Conservation (phyloP, 352 stramenopile species). For the Phytophthora fragariae region DNA sequence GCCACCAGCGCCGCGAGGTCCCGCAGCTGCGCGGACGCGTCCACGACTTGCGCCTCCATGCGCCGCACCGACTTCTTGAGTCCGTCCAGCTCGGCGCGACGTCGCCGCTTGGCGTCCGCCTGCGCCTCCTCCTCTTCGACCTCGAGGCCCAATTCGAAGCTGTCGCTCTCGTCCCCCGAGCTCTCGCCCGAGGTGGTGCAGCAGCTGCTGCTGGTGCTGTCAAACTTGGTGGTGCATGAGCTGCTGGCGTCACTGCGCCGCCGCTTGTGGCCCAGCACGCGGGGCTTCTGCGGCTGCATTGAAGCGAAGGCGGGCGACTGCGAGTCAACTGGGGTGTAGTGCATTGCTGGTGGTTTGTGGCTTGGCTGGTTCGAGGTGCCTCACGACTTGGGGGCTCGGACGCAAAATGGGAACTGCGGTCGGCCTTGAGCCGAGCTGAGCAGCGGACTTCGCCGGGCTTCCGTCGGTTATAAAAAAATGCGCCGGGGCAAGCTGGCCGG, state of each 20-base stretch:
- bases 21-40: conserved; percentile 49
- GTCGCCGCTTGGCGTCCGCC: conserved; percentile 41
- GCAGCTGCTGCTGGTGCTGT: conserved; percentile 8
- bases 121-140: conserved; percentile 18
- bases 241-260: conserved; percentile 22
- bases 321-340: conserved; percentile 8
- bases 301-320: not conserved
- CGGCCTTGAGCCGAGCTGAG: not conserved
- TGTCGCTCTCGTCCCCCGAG: conserved; percentile 41
- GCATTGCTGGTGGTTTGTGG: conserved; percentile 14
- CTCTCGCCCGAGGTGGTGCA: conserved; percentile 46
- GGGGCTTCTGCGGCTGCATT: not conserved
- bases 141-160: conserved; percentile 11
- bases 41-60: conserved; percentile 55
- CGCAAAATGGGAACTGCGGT: conserved; percentile 43
- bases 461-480: conserved; percentile 44
- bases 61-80: conserved; percentile 48
- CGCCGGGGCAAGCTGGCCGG: conserved; percentile 34
- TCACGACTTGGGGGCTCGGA: conserved; percentile 9
- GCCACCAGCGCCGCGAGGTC: conserved; percentile 58
- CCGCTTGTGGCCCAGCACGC: conserved; percentile 38
- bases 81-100: conserved; percentile 35
- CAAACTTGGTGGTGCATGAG: not conserved
- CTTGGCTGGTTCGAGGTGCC: not conserved
- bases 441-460: conserved; percentile 34